phyloP scores from a whole-genome alignment of 495 filamentous ascomycete genomes.

The Aspergillus affinis region DNA sequence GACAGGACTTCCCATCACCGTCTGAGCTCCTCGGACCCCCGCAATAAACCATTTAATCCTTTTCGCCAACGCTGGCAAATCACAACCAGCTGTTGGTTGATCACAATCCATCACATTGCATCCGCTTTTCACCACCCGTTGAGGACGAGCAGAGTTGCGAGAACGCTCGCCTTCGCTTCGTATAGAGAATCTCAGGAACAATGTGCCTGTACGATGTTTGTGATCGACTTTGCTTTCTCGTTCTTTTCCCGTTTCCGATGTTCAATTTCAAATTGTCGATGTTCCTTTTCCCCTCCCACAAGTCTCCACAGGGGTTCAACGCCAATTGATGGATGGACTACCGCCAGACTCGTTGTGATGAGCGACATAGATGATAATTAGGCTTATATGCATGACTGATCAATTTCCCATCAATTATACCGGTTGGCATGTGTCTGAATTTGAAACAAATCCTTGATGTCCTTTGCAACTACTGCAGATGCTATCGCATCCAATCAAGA shows the following conservation, averaged over 20 bases:
- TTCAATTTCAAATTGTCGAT: neutral
- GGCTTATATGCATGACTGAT: neutral
- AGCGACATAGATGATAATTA: neutral
- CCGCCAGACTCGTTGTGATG: neutral
- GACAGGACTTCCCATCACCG: conserved; percentile 14
- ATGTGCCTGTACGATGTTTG: neutral
- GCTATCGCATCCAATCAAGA: neutral
- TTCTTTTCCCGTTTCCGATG: neutral
- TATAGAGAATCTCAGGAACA: neutral
- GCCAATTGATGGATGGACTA: neutral
- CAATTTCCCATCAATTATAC: neutral
- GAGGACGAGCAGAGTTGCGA: neutral
- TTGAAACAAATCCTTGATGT: neutral
- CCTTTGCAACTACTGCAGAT: neutral
- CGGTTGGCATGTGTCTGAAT: neutral
- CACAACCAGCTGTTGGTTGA: conserved; percentile 11
- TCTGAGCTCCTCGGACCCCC: conserved; percentile 24
- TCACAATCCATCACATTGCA: conserved; percentile 20
- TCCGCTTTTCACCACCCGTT: conserved; percentile 4
- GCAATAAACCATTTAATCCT: conserved; percentile 6
- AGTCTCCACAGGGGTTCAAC: neutral
- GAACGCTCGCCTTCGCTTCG: neutral
- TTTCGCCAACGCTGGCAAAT: conserved; percentile 4
- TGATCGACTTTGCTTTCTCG: neutral
- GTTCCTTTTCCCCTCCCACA: neutral